phyloP scores from a whole-genome alignment of 176 grass and related monocot genomes.

The Tillandsia leiboldiana region DNA sequence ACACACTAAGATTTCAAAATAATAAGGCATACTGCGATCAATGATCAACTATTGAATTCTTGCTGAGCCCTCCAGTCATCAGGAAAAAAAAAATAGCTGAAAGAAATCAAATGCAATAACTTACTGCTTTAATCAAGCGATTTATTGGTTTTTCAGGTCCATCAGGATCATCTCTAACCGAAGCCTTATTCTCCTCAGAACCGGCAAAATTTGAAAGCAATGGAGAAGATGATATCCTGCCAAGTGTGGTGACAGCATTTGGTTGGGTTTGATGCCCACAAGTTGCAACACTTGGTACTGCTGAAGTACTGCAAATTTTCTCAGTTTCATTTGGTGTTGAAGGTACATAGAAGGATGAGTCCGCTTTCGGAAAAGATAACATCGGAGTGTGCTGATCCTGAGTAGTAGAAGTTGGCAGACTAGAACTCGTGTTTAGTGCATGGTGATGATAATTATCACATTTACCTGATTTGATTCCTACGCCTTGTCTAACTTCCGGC shows the following conservation, averaged over 20 bases:
- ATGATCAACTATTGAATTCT: too few relatives aligned
- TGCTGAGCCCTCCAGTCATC: too few relatives aligned
- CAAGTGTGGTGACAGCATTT: slow-evolving; percentile 2
- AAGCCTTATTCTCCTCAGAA: slow-evolving; percentile 1
- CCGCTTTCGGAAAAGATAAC: too few relatives aligned
- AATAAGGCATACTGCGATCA: too few relatives aligned
- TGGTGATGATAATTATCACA: neutral
- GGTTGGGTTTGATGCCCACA: neutral
- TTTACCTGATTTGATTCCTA: neutral
- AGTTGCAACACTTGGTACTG: too few relatives aligned
- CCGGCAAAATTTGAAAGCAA: neutral
- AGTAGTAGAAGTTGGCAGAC: neutral
- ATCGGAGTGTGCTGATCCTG: neutral
- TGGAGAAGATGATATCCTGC: slow-evolving; percentile 9
- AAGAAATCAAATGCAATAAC: neutral
- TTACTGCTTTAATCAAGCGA: neutral
- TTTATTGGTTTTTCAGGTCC: neutral
- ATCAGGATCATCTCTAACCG: neutral
- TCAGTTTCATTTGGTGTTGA: too few relatives aligned
- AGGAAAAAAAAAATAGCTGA: too few relatives aligned
- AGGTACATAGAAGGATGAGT: too few relatives aligned
- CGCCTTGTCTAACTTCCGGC: too few relatives aligned
- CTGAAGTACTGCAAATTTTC: too few relatives aligned
- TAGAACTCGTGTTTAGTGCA: neutral
- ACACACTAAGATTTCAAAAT: too few relatives aligned